Percentiles rank a stretch among this genome's conserved stretches.
These are phyloP conservation scores for Wickerhamomyces silvicola DNA, from an alignment of 805 yeast species.

Conservation along the genomic window DNA sequence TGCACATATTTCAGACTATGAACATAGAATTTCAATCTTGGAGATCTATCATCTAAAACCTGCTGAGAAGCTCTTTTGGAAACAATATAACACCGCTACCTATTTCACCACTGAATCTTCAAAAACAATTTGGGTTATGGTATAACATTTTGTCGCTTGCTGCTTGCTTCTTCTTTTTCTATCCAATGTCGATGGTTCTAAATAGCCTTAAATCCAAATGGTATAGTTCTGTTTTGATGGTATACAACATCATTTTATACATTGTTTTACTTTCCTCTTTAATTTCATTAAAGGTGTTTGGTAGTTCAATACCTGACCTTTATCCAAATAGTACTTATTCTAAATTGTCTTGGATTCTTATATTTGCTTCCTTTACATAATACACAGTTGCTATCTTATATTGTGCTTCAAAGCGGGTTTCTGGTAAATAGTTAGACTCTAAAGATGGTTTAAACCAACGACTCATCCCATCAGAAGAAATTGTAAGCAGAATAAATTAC, in stretches of 20 bases:
- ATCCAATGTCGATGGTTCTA: conserved; percentile 64
- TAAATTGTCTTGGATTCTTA: conserved; percentile 55
- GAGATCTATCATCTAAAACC: conserved; percentile 58
- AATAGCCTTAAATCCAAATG: conserved; percentile 52
- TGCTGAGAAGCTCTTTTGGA: conserved; percentile 75
- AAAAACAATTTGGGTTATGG: conserved; percentile 43
- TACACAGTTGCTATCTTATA: conserved; percentile 46
- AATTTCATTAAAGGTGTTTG: conserved; percentile 49
- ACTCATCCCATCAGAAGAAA: conserved; percentile 25
- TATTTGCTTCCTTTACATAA: conserved; percentile 48
- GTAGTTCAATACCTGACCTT: conserved; percentile 52
- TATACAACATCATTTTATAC: conserved; percentile 44
- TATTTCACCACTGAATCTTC: conserved; percentile 52
- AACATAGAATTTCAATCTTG: conserved; percentile 73
- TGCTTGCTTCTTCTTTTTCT: conserved; percentile 43
- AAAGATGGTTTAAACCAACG: conserved; percentile 10
- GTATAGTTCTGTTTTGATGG: conserved; percentile 49
- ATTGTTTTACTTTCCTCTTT: conserved; percentile 45
- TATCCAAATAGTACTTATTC: conserved; percentile 76
- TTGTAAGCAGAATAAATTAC: conserved; percentile 17
- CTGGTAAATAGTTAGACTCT: conserved; percentile 24
- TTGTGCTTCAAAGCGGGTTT: conserved; percentile 38
- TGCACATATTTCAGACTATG: conserved; percentile 40
- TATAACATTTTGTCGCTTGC: conserved; percentile 44
- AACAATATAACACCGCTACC: conserved; percentile 67